These are phyloP conservation scores for Leccinum idahoense DNA, from an alignment of 1,284 basidiomycete species.

Conservation along the genomic window DNA sequence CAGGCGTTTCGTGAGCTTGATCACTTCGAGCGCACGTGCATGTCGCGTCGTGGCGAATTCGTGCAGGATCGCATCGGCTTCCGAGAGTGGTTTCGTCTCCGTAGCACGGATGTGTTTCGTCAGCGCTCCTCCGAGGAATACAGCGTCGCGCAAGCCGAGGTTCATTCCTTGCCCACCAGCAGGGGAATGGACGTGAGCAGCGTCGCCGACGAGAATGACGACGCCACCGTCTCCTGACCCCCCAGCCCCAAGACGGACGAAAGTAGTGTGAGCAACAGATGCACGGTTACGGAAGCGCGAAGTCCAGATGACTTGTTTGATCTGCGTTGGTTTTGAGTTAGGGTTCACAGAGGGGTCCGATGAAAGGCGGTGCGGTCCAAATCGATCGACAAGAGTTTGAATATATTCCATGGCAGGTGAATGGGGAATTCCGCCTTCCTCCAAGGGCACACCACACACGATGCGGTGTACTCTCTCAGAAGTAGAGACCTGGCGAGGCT, in stretches of 20 bases:
- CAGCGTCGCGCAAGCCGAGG: constrained; percentile 39
- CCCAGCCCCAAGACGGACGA: neutral
- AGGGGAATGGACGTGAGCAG: constrained; percentile 42
- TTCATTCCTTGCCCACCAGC: constrained; percentile 47
- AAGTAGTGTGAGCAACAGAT: constrained; percentile 29
- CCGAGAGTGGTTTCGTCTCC: neutral
- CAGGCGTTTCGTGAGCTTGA: neutral
- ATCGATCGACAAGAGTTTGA: constrained; percentile 32
- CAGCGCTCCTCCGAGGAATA: constrained; percentile 28
- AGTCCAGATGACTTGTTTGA: constrained; percentile 27
- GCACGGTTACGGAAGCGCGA: constrained; percentile 35
- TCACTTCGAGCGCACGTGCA: neutral
- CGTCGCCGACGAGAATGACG: constrained; percentile 36
- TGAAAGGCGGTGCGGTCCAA: constrained; percentile 12
- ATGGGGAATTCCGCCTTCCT: constrained; percentile 24
- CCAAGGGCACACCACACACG: constrained; percentile 29
- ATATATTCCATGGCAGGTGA: constrained; percentile 32
- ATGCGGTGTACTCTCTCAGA: constrained; percentile 30
- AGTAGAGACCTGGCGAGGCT: constrained; percentile 6
- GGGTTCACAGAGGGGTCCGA: neutral
- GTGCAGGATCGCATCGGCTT: neutral
- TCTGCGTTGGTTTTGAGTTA: neutral
- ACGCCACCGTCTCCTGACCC: neutral
- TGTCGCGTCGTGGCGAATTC: neutral
- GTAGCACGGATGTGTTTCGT: constrained; percentile 16